Conservation (phyloP, 257 asterid species). For the Schizonepeta tenuifolia region DNA sequence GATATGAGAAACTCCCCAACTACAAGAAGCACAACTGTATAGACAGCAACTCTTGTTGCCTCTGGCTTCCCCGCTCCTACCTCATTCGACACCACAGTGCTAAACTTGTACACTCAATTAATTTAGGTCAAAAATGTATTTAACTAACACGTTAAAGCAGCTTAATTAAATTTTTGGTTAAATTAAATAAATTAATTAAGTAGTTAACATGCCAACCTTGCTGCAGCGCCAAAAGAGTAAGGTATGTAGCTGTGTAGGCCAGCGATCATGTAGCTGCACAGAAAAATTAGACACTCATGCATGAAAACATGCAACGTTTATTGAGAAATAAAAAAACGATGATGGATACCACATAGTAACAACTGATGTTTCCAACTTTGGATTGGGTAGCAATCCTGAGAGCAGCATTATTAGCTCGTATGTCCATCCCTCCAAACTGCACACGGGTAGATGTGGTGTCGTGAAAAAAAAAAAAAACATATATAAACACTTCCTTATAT, state of each 20-base stretch:
- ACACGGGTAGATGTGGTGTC: not conserved
- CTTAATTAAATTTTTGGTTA: too few relatives aligned
- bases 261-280: conserved; percentile 64
- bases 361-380: conserved; percentile 70
- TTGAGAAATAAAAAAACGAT: too few relatives aligned
- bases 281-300: too few relatives aligned
- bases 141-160: too few relatives aligned
- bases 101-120: too few relatives aligned
- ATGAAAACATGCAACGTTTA: too few relatives aligned
- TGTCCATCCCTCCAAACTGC: conserved; percentile 82
- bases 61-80: too few relatives aligned
- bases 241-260: conserved; percentile 63
- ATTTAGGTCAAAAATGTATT: too few relatives aligned
- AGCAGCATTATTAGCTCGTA: conserved; percentile 59
- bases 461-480: not conserved
- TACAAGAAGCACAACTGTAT: conserved; percentile 44
- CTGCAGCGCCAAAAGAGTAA: conserved; percentile 69
- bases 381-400: conserved; percentile 49
- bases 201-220: conserved; percentile 34
- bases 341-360: conserved; percentile 57
- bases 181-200: too few relatives aligned
- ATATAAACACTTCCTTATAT: too few relatives aligned
- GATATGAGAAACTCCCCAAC: conserved; percentile 33
- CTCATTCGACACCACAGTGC: too few relatives aligned
- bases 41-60: conserved; percentile 46